Conservation (phyloP, 2,329 filamentous ascomycete species). For the Trichophyton schoenleinii region DNA sequence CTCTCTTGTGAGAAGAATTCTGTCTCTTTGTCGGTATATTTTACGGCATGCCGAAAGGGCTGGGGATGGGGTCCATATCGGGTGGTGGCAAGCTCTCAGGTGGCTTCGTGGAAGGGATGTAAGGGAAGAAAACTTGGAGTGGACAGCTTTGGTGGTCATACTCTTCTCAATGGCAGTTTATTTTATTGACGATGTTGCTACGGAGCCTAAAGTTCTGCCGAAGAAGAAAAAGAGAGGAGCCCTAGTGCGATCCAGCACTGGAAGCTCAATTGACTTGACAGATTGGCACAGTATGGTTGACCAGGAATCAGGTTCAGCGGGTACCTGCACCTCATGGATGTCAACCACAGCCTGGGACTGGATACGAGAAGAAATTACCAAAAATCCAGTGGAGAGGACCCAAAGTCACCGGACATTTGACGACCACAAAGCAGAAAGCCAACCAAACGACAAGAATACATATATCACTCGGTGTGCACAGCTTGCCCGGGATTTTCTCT, state of each 20-base stretch:
- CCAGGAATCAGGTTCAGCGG: conserved; percentile 31
- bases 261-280: conserved; percentile 32
- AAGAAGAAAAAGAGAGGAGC: conserved; percentile 31
- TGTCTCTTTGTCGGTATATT: conserved; percentile 52
- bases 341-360: conserved; percentile 57
- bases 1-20: conserved; percentile 47
- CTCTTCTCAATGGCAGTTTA: conserved; percentile 53
- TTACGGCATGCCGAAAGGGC: conserved; percentile 45
- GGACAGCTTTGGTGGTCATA: conserved; percentile 54
- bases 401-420: conserved; percentile 16
- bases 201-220: conserved; percentile 23
- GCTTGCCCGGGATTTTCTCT: conserved; percentile 54
- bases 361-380: conserved; percentile 48
- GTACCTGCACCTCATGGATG: conserved; percentile 37
- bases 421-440: neutral
- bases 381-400: conserved; percentile 15
- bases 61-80: conserved; percentile 50
- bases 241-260: conserved; percentile 40
- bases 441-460: conserved; percentile 22
- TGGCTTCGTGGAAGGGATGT: conserved; percentile 48
- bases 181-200: conserved; percentile 35
- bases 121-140: conserved; percentile 46
- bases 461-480: conserved; percentile 39
- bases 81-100: conserved; percentile 61
- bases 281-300: conserved; percentile 40